Evolutionary conservation across 306 rosid species (phyloP).

Genomic region (Malus asiatica): DNA sequence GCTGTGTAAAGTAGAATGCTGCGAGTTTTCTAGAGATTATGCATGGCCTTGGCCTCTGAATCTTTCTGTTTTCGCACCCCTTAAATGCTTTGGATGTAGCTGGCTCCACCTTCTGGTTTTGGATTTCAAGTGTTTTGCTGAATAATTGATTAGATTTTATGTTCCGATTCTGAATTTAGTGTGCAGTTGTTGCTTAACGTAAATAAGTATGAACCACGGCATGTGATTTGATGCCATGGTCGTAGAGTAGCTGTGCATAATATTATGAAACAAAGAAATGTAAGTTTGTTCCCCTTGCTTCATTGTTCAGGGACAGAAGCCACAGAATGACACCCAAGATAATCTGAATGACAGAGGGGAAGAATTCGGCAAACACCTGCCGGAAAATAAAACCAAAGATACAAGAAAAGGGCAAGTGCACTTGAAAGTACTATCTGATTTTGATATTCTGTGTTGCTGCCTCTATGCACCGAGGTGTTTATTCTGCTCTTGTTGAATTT

Average conservation of each 20-base stretch:
- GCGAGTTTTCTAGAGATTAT: not conserved
- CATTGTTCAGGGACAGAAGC: slow-evolving; percentile 37
- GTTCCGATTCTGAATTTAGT: not conserved
- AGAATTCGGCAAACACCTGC: slow-evolving; percentile 9
- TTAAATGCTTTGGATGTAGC: not conserved
- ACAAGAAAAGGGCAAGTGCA: slow-evolving; percentile 41
- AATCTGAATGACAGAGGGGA: not conserved
- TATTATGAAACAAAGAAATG: slow-evolving; percentile 14
- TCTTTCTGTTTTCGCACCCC: not conserved
- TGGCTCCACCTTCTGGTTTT: not conserved
- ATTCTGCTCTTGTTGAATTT: slow-evolving; percentile 4
- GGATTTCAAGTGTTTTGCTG: not conserved
- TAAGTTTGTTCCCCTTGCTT: slow-evolving; percentile 12
- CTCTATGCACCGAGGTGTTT: not conserved
- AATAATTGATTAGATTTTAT: not conserved
- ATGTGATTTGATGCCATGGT: not conserved
- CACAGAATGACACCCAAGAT: slow-evolving; percentile 10
- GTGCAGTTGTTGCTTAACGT: not conserved
- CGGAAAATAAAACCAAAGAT: slow-evolving; percentile 18
- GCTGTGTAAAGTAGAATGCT: not conserved
- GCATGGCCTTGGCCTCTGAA: not conserved
- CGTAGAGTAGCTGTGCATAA: not conserved
- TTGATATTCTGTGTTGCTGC: not conserved
- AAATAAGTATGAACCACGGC: not conserved
- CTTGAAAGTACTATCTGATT: slow-evolving; percentile 3